Evolutionary conservation across 2,329 filamentous ascomycete species (phyloP), one percentile per base, ranked within the genome.

Genomic region (Aplosporella prunicola): DNA sequence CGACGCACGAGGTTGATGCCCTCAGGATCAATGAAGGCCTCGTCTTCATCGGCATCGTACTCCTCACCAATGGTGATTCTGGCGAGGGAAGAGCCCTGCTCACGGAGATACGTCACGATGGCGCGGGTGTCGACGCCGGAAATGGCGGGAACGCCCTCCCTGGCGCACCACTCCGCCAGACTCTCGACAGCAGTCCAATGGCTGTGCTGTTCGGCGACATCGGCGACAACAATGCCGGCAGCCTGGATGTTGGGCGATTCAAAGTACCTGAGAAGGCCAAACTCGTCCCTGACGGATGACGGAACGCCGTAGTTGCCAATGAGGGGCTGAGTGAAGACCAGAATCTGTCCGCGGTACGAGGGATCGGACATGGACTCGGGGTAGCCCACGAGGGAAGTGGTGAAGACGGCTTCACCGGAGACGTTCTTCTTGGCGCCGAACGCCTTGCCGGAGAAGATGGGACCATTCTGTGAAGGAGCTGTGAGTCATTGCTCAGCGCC

Each of bases 221-320:
- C 91, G 52, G 89, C 86, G 37, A 98, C 91, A 31, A 98, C 89
- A 35, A 98, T 82, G 63, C 88, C 91, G 44, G 84, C 84, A 43
- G 89, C 93, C 70, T 98, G 91, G 48, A 98, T 88, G 66, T 96
- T 86, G 36, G 91, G 91, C 18, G 87, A 95, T 67, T 98, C 91
- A 55, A 98, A 98, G 72, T 96, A 93, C 68, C 91, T 91, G 60
- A 96, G 73, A 42, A 98, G 76, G 52, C 91, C 91, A 63, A 78
- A 84, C 62, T 88, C 69, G 62, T 98, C 91, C 47, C 86, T 81
- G 53, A 79, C 74, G 46, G 72, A 78, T 20, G 87, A 93, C 11
- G 91, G 91, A 13, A 98, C 89, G 52, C 91, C 91, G 60, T 98
- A 98, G 74, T 98, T 98, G 58, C 91, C 91, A 56, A 98, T 95